Evolutionary conservation across 371 early-diverging fungal species (phyloP).

Genomic region (Blakeslea trispora): DNA sequence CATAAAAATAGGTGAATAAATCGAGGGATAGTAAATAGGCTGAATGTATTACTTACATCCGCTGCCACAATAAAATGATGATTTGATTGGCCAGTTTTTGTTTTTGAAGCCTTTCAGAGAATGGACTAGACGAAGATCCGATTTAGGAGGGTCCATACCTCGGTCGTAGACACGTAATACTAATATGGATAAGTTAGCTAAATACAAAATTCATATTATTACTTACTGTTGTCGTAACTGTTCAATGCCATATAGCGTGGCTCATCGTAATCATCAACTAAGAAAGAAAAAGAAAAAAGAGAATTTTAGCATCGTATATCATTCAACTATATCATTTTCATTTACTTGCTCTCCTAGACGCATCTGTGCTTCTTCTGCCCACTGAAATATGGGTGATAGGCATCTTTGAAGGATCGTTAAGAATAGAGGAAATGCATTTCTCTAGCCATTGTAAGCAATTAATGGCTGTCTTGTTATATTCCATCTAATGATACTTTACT

Average conservation of each 20-base stretch:
- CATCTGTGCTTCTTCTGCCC: slow-evolving; percentile 52
- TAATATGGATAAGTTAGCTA: slow-evolving; percentile 20
- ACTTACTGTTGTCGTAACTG: slow-evolving; percentile 84
- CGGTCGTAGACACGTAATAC: slow-evolving; percentile 86
- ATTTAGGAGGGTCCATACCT: slow-evolving; percentile 74
- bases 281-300: not conserved
- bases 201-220: no score
- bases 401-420: slow-evolving; percentile 70
- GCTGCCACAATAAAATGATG: slow-evolving; percentile 73
- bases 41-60: slow-evolving; percentile 56
- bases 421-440: slow-evolving; percentile 56
- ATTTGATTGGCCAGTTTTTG: slow-evolving; percentile 89
- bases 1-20: not conserved
- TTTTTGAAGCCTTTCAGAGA: slow-evolving; percentile 84
- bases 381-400: slow-evolving; percentile 82
- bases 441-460: slow-evolving; percentile 21
- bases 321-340: not conserved
- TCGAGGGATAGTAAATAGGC: not conserved
- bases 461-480: not conserved
- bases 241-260: slow-evolving; percentile 83
- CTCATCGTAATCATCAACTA: slow-evolving; percentile 71
- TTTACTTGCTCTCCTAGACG: slow-evolving; percentile 50
- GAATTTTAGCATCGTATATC: slow-evolving; percentile 2
- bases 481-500: slow-evolving; percentile 43
- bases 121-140: slow-evolving; percentile 65